These are phyloP conservation scores for Phytophthora hibernalis DNA, from an alignment of 352 stramenopile genomes.

Conservation along the genomic window DNA sequence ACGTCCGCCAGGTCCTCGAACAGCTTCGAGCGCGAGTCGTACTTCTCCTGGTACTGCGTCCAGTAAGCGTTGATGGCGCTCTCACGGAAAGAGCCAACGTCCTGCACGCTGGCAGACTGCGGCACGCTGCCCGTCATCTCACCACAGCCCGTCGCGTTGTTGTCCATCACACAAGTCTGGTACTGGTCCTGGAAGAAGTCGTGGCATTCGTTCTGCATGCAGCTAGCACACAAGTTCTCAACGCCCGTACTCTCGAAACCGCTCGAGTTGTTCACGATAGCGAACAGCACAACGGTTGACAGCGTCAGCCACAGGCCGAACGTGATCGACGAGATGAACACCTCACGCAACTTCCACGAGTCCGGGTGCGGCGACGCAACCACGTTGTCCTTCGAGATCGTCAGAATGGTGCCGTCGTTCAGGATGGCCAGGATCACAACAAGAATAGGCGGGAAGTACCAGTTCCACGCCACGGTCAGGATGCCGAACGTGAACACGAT, in stretches of 20 bases:
- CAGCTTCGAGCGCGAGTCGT: constrained; percentile 54
- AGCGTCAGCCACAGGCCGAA: constrained; percentile 76
- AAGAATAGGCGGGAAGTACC: constrained; percentile 88
- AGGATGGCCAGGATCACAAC: constrained; percentile 92
- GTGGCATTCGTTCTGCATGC: constrained; percentile 66
- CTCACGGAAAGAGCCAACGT: constrained; percentile 54
- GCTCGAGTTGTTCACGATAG: constrained; percentile 62
- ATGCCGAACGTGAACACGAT: constrained; percentile 91
- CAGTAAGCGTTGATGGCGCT: constrained; percentile 52
- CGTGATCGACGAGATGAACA: constrained; percentile 73
- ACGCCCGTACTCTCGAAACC: constrained; percentile 59
- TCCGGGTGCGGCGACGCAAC: constrained; percentile 63
- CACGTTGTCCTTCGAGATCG: constrained; percentile 84
- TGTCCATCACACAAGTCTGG: constrained; percentile 52
- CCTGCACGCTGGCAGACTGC: constrained; percentile 38
- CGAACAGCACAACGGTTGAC: constrained; percentile 72
- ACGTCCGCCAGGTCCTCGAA: constrained; percentile 67
- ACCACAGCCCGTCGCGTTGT: constrained; percentile 62
- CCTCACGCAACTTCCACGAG: constrained; percentile 77
- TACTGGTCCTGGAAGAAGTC: constrained; percentile 65
- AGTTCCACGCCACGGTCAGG: constrained; percentile 89
- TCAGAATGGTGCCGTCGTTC: constrained; percentile 91
- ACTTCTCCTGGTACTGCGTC: constrained; percentile 51
- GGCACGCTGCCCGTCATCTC: constrained; percentile 66
- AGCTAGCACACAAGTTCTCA: constrained; percentile 71